Evolutionary conservation across 139 green algal species (phyloP).

Genomic region (Chlorella vulgaris): DNA sequence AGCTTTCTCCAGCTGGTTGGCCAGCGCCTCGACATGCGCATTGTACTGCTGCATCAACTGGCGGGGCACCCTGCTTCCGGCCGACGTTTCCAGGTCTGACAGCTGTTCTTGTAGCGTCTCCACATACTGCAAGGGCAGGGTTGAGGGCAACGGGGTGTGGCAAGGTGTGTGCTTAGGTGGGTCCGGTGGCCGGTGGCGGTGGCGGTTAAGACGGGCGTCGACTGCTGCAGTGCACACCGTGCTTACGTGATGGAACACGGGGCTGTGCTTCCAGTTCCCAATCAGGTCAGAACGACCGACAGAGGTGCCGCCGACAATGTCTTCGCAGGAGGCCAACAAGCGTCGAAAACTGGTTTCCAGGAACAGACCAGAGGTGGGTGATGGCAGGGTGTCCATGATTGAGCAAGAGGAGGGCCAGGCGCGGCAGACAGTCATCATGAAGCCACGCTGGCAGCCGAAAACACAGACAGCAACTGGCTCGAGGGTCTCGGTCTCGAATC

Average conservation of each 20-base stretch:
- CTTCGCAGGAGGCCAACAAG: conserved; percentile 49
- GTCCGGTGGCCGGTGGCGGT: neutral
- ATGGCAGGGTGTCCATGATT: conserved; percentile 24
- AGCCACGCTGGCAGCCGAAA: too few species aligned
- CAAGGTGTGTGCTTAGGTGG: too few species aligned
- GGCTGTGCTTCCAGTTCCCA: conserved; percentile 39
- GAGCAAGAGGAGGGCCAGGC: too few species aligned
- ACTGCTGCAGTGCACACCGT: neutral
- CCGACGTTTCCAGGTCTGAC: conserved; percentile 30
- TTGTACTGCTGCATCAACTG: neutral
- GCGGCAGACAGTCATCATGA: too few species aligned
- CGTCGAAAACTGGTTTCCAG: conserved; percentile 47
- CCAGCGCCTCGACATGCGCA: neutral
- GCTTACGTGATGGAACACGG: conserved; percentile 59
- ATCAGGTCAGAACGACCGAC: conserved; percentile 39
- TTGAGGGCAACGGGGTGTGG: neutral
- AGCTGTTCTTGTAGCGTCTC: conserved; percentile 55
- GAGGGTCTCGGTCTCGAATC: neutral
- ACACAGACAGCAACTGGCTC: too few species aligned
- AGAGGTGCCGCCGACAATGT: conserved; percentile 42
- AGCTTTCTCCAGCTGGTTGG: neutral
- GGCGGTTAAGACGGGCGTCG: too few species aligned
- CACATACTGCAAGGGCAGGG: conserved; percentile 46
- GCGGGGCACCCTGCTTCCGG: neutral
- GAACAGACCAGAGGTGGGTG: conserved; percentile 38